Evolutionary conservation across 169 alveolate species (phyloP).

Genomic region (Babesia ovis): DNA sequence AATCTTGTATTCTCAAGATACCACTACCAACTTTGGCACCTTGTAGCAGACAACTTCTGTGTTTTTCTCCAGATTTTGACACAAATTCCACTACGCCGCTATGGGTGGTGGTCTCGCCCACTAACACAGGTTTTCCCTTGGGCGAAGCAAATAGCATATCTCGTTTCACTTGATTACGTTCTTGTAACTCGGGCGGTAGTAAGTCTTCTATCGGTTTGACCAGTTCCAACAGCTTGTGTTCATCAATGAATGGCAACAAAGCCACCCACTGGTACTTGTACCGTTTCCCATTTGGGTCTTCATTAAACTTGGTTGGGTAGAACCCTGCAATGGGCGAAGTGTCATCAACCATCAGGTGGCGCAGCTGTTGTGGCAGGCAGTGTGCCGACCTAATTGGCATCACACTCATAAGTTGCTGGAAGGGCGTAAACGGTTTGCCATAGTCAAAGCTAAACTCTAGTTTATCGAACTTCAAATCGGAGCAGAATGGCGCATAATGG

Average conservation of each 20-base stretch:
- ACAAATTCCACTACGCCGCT: constrained; percentile 30
- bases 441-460: constrained; percentile 73
- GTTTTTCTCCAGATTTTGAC: constrained; percentile 24
- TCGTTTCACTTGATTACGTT: constrained; percentile 69
- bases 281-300: constrained; percentile 84
- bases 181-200: constrained; percentile 67
- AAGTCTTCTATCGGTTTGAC: constrained; percentile 76
- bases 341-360: constrained; percentile 71
- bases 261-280: constrained; percentile 86
- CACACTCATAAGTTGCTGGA: constrained; percentile 94
- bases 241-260: constrained; percentile 85
- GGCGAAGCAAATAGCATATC: constrained; percentile 28
- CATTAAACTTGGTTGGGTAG: constrained; percentile 79
- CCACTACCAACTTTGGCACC: constrained; percentile 49
- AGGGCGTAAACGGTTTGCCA: constrained; percentile 94
- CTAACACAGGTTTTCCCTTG: not conserved
- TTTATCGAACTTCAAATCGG: constrained; percentile 86
- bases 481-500: constrained; percentile 98
- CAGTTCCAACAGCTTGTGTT: constrained; percentile 65
- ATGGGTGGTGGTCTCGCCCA: constrained; percentile 12
- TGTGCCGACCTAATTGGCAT: constrained; percentile 94
- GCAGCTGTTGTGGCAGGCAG: constrained; percentile 87
- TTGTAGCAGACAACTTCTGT: constrained; percentile 34
- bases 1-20: constrained; percentile 45
- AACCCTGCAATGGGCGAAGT: constrained; percentile 77